phyloP scores from a whole-genome alignment of 345 rosid genomes.

The Linum usitatissimum region DNA sequence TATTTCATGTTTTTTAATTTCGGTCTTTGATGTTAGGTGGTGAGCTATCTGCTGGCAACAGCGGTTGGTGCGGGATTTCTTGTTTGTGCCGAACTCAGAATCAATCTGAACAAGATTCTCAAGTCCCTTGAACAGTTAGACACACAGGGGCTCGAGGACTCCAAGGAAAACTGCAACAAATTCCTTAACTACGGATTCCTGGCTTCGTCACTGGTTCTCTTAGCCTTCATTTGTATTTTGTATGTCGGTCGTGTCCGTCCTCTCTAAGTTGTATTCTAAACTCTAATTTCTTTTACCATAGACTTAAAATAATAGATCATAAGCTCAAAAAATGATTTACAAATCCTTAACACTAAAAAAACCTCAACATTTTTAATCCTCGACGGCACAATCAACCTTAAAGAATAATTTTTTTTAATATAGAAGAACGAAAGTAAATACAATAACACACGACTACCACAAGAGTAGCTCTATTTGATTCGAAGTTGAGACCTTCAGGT shows the following conservation, averaged over 20 bases:
- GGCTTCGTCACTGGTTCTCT: slow-evolving; percentile 9
- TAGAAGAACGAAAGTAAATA: no score
- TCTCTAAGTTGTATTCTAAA: neutral
- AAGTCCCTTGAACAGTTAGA: neutral
- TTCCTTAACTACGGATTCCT: slow-evolving; percentile 13
- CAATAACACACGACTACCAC: no score
- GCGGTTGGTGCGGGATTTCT: slow-evolving; percentile 25
- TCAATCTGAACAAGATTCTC: neutral
- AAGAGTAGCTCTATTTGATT: no score
- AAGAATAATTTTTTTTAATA: no score
- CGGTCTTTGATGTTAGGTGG: slow-evolving; percentile 10
- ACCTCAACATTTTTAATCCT: no score
- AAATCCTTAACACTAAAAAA: no score
- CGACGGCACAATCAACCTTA: no score
- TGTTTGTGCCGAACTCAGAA: slow-evolving; percentile 17
- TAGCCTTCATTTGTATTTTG: slow-evolving; percentile 17
- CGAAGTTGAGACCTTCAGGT: no score
- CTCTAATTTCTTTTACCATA: no score
- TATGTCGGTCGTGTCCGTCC: slow-evolving; percentile 15
- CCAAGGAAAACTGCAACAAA: neutral
- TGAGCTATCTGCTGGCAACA: slow-evolving; percentile 19
- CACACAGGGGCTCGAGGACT: neutral
- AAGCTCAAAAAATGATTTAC: no score
- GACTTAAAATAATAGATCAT: no score
- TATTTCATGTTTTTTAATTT: no score